Evolutionary conservation across 2,329 filamentous ascomycete species (phyloP), one percentile per base, ranked within the genome.

Genomic region (Fusarium drepaniforme): DNA sequence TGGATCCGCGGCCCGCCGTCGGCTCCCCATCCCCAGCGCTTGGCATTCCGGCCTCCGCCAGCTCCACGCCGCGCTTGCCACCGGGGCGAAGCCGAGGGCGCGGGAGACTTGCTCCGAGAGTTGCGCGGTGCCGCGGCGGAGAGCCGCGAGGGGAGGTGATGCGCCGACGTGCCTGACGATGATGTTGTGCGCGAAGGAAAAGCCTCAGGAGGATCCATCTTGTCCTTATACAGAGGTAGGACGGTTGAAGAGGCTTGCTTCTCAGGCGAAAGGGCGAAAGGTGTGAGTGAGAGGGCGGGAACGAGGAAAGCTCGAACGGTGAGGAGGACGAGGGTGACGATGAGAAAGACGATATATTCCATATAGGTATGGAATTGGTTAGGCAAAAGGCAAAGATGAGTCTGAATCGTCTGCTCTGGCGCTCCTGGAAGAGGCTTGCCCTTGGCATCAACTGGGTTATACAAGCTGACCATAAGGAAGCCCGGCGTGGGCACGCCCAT

Each of bases 401-500:
- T 97, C 83, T 98, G 94, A 5, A 98, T 84, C 0, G 96, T 98
- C 5, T 82, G 81, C 66, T 83, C 81, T 1, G 84, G 82, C 8
- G 84, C 79, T 8, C 84, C 82, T 1, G 83, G 82, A 0, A 90
- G 75, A 2, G 89, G 85, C 23, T 85, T 85, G 61, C 87, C 90
- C 57, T 85, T 82, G 62, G 84, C 85, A 77, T 96, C 93, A 65
- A 98, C 88, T 0, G 97, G 97, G 80, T 99, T 98, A 90, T 95
- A 98, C 67, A 99, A 86, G 81, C 95, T 98, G 46, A 95, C 90
- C 85, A 98, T 91, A 72, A 97, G 86, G 76, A 99, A 97, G 0
- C 95, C 97, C 0, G 97, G 97, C 8, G 90, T 92, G 1, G 94
- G 90, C 1, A 99, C 94, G 11, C 97, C 96, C 97, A 98, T 98